Base-by-base conservation (phyloP, 768 basidiomycete species). In the Russula sp. region DNA sequence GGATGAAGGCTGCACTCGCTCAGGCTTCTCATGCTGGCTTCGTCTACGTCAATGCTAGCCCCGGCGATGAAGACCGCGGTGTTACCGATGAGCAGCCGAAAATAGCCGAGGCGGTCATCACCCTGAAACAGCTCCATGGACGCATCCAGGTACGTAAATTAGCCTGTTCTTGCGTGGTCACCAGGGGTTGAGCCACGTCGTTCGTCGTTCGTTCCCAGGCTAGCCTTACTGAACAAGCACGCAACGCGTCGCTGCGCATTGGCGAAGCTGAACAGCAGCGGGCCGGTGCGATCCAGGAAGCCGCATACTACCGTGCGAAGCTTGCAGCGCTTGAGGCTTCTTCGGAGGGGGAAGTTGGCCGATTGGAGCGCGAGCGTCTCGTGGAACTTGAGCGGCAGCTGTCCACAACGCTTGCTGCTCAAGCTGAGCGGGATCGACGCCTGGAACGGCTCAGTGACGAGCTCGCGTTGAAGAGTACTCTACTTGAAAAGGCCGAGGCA, bases 221-320 rank as follows among this genome's bases (percentile, higher is more conserved):
- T n/a, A 77, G 80, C 39, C 77, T 94, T 69, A 78, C 81, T 14
- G 85, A 84, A 56, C 92, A 96, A 72, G 88, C 90, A 1, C 84
- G 80, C 48, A 79, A 80, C 55, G 83, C 87, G 2, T 92, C 93
- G 3, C 86, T 90, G 46, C 86, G 85, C 43, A 73, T 97, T 10
- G 78, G 83, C 4, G 89, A 93, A 56, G 88, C 90, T 0, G 92
- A 95, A 65, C 83, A 88, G 54, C 74, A 85, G 65, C 87, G 88
- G 64, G 72, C 79, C 7, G 86, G 83, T 46, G 97, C 97, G 1
- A 75, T 90, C 8, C 92, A 98, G 73, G 97, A 99, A 74, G 90
- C 95, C 2, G 92, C 94, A 1, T 98, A 89, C 75, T 97, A 94
- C 71, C 91, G 95, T 53, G 91, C 95, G 50, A 98, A 98, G 75